Evolutionary conservation across 345 rosid species (phyloP).

Genomic region (Litchi chinensis): DNA sequence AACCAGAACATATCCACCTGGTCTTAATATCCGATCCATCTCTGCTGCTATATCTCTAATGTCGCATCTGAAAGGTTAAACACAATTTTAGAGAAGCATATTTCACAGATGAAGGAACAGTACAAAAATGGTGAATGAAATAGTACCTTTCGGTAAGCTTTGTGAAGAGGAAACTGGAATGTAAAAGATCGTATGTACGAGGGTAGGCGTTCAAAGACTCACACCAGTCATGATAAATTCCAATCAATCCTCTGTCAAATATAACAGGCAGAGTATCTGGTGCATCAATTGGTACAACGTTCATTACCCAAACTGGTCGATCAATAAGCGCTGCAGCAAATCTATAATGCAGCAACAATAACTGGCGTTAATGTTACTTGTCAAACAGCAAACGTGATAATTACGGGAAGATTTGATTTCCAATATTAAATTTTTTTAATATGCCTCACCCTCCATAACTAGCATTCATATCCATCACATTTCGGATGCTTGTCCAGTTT

Average conservation of each 20-base stretch:
- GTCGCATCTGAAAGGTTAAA: constrained; percentile 56
- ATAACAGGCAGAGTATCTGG: constrained; percentile 66
- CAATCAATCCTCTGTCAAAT: constrained; percentile 82
- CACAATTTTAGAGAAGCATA: not conserved
- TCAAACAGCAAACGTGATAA: not conserved
- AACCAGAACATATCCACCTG: constrained; percentile 76
- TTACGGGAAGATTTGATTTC: not conserved
- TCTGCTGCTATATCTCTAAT: constrained; percentile 56
- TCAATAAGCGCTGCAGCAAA: constrained; percentile 80
- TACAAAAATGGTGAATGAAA: not conserved
- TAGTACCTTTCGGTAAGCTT: constrained; percentile 53
- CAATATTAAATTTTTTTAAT: too few relatives aligned
- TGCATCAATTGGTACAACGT: constrained; percentile 69
- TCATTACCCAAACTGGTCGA: constrained; percentile 86
- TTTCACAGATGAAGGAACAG: not conserved
- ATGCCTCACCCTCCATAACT: constrained; percentile 84
- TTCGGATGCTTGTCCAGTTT: constrained; percentile 70
- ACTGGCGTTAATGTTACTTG: not conserved
- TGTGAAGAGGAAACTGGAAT: constrained; percentile 69
- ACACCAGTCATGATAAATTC: constrained; percentile 90
- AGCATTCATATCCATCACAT: constrained; percentile 96
- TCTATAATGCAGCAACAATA: constrained; percentile 37
- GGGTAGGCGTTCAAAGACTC: constrained; percentile 87
- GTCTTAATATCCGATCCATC: constrained; percentile 81
- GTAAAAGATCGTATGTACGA: constrained; percentile 83